Evolutionary conservation across 2,329 filamentous ascomycete species (phyloP), one percentile per base, ranked within the genome.

Genomic region (Calonectria hawksworthii): DNA sequence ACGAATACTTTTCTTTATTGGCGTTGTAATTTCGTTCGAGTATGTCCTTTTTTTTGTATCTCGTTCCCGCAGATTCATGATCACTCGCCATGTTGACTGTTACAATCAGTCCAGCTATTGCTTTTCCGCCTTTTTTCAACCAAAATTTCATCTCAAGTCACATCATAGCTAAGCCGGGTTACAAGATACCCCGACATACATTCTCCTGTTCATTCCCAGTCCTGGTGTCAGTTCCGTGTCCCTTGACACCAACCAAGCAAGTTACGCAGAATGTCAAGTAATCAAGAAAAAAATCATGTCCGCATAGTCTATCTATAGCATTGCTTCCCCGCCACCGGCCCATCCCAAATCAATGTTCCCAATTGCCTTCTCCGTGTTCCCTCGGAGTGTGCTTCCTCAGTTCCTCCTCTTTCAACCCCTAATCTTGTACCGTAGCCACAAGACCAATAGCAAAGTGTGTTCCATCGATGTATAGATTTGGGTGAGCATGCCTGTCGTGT

Each of bases 271-370:
- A 23, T 54, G 16, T 23, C 26, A 63, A 32, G 38, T n/a, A 70
- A 16, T 44, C 51, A 71, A 69, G 65, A 69, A 56, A 26, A n/a
- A n/a, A 68, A 72, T 75, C 72, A 76, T 76, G 69, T 63, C 64
- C 69, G 68, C 74, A 67, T 70, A 74, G 74, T 74, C 74, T 76
- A 76, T 76, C 72, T 76, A 76, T 75, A 69, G 26, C 54, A 70
- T 61, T 68, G 50, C 56, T 47, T 36, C 64, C 26, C 61, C 34
- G 28, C 54, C 50, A 23, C 44, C 41, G 32, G 34, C 50, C 67
- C 36, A 36, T 44, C 26, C 47, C 32, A 44, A 65, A 47, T 47
- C 61, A 64, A 26, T 68, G 21, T 50, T 44, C 52, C 54, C 23
- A 70, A 59, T 32, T 65, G 23, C 32, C 61, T 38, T 66, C 36